phyloP scores from a whole-genome alignment of 139 green algal species.

The Deuterostichococcus epilithicus region DNA sequence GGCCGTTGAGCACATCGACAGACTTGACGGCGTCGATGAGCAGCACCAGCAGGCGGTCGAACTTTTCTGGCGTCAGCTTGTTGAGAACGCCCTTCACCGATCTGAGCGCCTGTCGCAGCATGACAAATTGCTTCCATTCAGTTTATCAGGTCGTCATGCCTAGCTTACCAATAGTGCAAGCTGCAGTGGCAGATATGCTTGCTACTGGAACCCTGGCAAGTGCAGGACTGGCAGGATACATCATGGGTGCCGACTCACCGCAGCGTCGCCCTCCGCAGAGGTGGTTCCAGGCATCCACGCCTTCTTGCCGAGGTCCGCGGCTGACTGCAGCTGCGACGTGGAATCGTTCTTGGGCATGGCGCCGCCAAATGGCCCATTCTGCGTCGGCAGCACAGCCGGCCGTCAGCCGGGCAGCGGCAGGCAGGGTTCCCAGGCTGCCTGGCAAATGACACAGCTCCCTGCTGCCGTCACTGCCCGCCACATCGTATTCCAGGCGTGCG shows the following conservation, averaged over 20 bases:
- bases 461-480: not conserved
- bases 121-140: not conserved
- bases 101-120: slow-evolving; percentile 66
- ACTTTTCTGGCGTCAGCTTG: slow-evolving; percentile 99
- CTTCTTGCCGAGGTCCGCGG: slow-evolving; percentile 63
- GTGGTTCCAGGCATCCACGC: slow-evolving; percentile 55
- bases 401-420: not conserved
- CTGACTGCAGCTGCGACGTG: slow-evolving; percentile 55
- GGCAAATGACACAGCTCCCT: not conserved
- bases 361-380: not conserved
- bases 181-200: not conserved
- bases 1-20: slow-evolving; percentile 51
- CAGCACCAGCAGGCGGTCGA: slow-evolving; percentile 86
- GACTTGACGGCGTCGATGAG: slow-evolving; percentile 75
- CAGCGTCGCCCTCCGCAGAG: slow-evolving; percentile 33
- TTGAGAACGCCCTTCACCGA: slow-evolving; percentile 97
- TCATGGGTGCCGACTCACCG: slow-evolving; percentile 14
- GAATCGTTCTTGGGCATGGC: slow-evolving; percentile 14
- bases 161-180: not conserved
- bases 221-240: not conserved
- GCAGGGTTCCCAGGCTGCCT: not conserved
- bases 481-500: not conserved
- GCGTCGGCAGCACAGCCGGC: not conserved
- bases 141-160: not conserved
- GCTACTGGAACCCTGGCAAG: not conserved